Evolutionary conservation across 805 yeast species (phyloP), one percentile per base, ranked within the genome.

Genomic region (Ogataea haglerorum): DNA sequence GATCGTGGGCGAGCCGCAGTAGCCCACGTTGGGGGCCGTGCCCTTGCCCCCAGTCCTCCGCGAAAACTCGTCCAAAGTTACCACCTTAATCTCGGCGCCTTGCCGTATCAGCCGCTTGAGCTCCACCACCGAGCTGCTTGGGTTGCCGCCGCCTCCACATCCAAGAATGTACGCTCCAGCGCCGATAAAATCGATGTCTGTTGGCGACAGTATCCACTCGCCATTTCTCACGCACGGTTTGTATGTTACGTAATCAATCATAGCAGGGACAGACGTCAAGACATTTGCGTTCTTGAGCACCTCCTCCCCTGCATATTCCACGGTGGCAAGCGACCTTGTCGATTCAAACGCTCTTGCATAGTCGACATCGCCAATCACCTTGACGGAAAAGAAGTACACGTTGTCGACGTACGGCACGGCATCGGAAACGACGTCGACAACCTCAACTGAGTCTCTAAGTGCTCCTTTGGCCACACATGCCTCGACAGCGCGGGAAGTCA

Each of bases 61-160:
- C 18, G 28, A 38, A 17, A 57, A 50, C 43, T 60, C 63, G 10
- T 60, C 57, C 16, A 59, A 30, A 38, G 67, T 63, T 27, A 68
- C 44, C 10, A 70, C 64, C 43, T 46, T 53, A 14, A 69, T 58
- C 7, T 33, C 38, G 12, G 51, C 59, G 6, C 75, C 76, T 10
- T 51, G 42, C 25, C 63, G 42, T 13, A 70, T 42, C 43, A 59
- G 40, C 36, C 60, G 63, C 36, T 66, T 55, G 3, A 61, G 41
- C 34, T 63, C 67, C 5, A 71, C 54, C 32, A 47, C 65, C 12
- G 52, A 47, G 6, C 70, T 56, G 51, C 68, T 64, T 21, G 75
- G 43, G 31, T 64, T 63, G 31, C 76, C 75, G 25, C 76, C 76
- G 13, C 76, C 76, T 2, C 75, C 76, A 51, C 72, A 67, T 3